These are phyloP conservation scores for sunflower (Helianthus annuus) DNA, from an alignment of 129 eudicot genomes.

Conservation along the genomic window HanXRQr2.0-SUNRISE NC_035437.2:175768162-175768661, in stretches of 20 bases:
- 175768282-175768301: too few species aligned
- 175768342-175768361: background rate
- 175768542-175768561: slow-evolving; percentile 95
- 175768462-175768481: slow-evolving; percentile 96
- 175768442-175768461: slow-evolving; percentile 88
- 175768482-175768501: slow-evolving; percentile 74
- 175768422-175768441: slow-evolving; percentile 12
- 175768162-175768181: too few species aligned
- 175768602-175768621: too few species aligned
- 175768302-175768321: too few species aligned
- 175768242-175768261: too few species aligned
- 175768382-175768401: background rate
- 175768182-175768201: too few species aligned
- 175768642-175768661: slow-evolving; percentile 17
- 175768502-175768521: slow-evolving; percentile 76
- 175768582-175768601: slow-evolving; percentile 25
- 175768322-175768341: too few species aligned
- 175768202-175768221: too few species aligned
- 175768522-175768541: slow-evolving; percentile 87
- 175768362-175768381: background rate
- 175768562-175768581: slow-evolving; percentile 85
- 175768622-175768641: slow-evolving; percentile 42
- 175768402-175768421: background rate
- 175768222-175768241: too few species aligned
- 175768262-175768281: too few species aligned